Evolutionary conservation across 352 stramenopile species (phyloP), one percentile per base, ranked within the genome.

Genomic region (Phytophthora syringae): DNA sequence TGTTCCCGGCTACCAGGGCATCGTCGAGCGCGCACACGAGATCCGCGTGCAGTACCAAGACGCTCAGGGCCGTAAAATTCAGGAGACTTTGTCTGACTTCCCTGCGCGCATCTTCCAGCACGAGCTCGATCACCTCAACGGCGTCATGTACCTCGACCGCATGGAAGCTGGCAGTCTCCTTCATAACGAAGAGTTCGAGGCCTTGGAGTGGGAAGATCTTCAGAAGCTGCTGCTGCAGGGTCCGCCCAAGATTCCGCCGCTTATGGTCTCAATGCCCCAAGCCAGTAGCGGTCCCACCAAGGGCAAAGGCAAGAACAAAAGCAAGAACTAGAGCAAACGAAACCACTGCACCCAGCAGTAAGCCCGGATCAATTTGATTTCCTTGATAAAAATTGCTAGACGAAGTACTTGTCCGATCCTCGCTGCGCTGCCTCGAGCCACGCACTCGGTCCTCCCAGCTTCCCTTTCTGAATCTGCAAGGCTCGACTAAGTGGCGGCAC

Each of bases 51-150:
- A 84, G 64, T 95, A 82, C 55, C 68, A 76, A 36, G 76, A 92
- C 47, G 43, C 50, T 16, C 50, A 90, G 36, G 87, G 87, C 13
- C 66, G 80, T 25, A 55, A 70, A 37, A 63, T 82, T 21, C 66
- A 89, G 37, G 70, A 90, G 60, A 90, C 80, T 16, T 58, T 95
- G 54, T 57, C 52, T 5, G 85, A 90, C 52, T 92, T 93, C 57
- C 84, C 85, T n/a, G 87, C 87, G 34, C 87, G 87, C 15, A 77
- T 95, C 40, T 93, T 95, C 59, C 86, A 95, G 70, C 86, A 95
- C 58, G 86, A 95, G 50, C 65, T 92, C 5, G 84, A 95, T 67
- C 86, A 95, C 21, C 64, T 95, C 16, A 79, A 93, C 40, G 86
- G 86, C 45, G 67, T 93, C 21, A 72, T 95, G 50, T 93, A 91